Base-by-base conservation (phyloP, 345 rosid genomes). In the Eucalyptus tenuipes region DNA sequence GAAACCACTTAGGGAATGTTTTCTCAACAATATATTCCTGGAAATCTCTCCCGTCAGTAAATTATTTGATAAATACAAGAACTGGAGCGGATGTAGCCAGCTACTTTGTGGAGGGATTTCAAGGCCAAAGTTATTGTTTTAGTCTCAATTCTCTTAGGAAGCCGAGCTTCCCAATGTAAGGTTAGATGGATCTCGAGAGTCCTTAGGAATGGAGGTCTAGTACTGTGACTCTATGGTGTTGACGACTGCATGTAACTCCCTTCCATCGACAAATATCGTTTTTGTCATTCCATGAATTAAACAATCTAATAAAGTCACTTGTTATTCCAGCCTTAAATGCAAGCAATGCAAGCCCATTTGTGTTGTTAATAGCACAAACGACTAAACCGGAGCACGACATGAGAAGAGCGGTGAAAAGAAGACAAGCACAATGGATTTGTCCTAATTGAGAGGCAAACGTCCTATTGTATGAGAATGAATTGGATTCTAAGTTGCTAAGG, bases 31-130 rank as follows among this genome's bases (percentile, higher is more conserved):
- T 18, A 25, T 25, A 57, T 57, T 10, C 13, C 7, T 57, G 0
- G n/a, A 5, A 25, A 57, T 57, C 64, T 57, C 64, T 4, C 64
- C 25, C 13, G 1, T 57, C 13, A 57, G 10, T 57, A 27, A 57
- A 57, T 57, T 24, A 57, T 57, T 57, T 25, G 29, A 25, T 25
- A 57, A 57, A 57, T 24, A 10, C 29, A 24, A 25, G 6, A 57
- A 24, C 5, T 11, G 5, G 15, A 87, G 57, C 5, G 57, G 47
- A 48, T 3, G 12, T 12, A 87, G 7, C 29, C 4, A 27, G 3
- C 84, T 84, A 7, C 66, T 40, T 25, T 87, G 52, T 4, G 88
- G 82, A 42, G 88, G 88, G 24, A 87, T 87, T 61, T 87, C 50
- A 3, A 29, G 37, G 48, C 3, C 12, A n/a, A 87, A 87, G 40